Percentiles rank a stretch among this genome's conserved stretches.
These are phyloP conservation scores for Cutaneotrichosporon cutaneum DNA, from an alignment of 1,284 basidiomycete genomes.

Conservation along the genomic window DNA sequence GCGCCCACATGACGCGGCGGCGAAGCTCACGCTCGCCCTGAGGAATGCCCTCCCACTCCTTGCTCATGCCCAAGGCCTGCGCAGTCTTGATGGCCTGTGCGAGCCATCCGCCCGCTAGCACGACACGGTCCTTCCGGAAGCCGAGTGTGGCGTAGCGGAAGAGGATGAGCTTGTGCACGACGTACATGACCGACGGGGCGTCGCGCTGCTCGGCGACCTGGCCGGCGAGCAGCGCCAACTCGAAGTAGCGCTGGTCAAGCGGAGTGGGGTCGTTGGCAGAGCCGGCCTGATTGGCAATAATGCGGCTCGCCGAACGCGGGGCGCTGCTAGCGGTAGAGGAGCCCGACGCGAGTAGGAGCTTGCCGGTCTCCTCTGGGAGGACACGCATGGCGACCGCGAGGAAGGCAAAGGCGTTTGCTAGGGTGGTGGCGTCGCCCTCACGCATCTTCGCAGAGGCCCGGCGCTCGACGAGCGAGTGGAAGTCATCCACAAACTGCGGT, in stretches of 20 bases:
- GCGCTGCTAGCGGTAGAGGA: slow-evolving; percentile 17
- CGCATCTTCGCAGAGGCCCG: slow-evolving; percentile 25
- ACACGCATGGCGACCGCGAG: slow-evolving; percentile 41
- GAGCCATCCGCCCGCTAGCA: slow-evolving; percentile 38
- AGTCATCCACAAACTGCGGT: slow-evolving; percentile 41
- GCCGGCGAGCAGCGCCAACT: slow-evolving; percentile 38
- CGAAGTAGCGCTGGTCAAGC: slow-evolving; percentile 47
- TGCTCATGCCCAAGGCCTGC: slow-evolving; percentile 44
- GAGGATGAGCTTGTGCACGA: slow-evolving; percentile 45
- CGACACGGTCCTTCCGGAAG: slow-evolving; percentile 31
- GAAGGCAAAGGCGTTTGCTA: slow-evolving; percentile 44
- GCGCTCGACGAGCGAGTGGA: slow-evolving; percentile 37
- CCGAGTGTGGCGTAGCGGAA: slow-evolving; percentile 42
- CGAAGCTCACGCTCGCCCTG: slow-evolving; percentile 45
- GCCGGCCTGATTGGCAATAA: slow-evolving; percentile 25
- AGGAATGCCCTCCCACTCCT: slow-evolving; percentile 46
- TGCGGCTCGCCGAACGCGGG: slow-evolving; percentile 26
- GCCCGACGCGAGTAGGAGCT: slow-evolving; percentile 39
- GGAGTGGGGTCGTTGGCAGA: slow-evolving; percentile 36
- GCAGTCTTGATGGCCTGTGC: slow-evolving; percentile 47
- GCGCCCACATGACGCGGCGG: slow-evolving; percentile 46
- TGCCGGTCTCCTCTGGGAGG: slow-evolving; percentile 45
- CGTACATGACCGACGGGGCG: slow-evolving; percentile 43
- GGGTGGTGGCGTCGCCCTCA: slow-evolving; percentile 46
- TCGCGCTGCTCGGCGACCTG: slow-evolving; percentile 44